Conservation (phyloP, 208 protist genomes). For the Acanthamoeba castellanii region DNA sequence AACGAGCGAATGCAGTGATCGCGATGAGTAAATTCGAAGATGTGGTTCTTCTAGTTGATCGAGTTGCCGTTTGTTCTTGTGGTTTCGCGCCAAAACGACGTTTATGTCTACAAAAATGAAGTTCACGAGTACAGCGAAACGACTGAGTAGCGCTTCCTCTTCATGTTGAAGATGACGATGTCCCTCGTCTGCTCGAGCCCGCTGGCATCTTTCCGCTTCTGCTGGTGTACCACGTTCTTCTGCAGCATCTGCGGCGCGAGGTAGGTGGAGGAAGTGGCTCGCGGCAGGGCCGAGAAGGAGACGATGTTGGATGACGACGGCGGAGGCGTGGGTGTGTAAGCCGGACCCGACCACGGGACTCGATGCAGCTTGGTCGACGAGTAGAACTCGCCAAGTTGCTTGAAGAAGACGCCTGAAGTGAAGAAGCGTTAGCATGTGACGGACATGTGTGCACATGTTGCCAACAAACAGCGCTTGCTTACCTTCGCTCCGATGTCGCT, state of each 20-base stretch:
- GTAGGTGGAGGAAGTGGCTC: not conserved
- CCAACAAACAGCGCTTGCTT: not conserved
- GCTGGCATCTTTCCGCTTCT: not conserved
- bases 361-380: slow-evolving; percentile 40
- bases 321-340: not conserved
- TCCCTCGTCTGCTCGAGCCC: not conserved
- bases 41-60: not conserved
- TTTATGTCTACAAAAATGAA: not conserved
- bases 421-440: not conserved
- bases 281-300: not conserved
- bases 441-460: not conserved
- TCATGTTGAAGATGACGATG: slow-evolving; percentile 69
- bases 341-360: not conserved
- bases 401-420: slow-evolving; percentile 18
- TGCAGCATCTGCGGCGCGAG: slow-evolving; percentile 8
- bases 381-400: slow-evolving; percentile 32
- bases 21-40: not conserved
- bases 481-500: slow-evolving; percentile 46
- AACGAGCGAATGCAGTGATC: too few relatives aligned
- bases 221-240: not conserved
- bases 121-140: not conserved
- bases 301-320: not conserved
- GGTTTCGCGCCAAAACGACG: not conserved
- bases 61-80: not conserved
- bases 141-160: slow-evolving; percentile 51